Percentiles rank a stretch among this genome's conserved stretches.
phyloP scores from a whole-genome alignment of 768 basidiomycete genomes.

The Tylopilus felleus region DNA sequence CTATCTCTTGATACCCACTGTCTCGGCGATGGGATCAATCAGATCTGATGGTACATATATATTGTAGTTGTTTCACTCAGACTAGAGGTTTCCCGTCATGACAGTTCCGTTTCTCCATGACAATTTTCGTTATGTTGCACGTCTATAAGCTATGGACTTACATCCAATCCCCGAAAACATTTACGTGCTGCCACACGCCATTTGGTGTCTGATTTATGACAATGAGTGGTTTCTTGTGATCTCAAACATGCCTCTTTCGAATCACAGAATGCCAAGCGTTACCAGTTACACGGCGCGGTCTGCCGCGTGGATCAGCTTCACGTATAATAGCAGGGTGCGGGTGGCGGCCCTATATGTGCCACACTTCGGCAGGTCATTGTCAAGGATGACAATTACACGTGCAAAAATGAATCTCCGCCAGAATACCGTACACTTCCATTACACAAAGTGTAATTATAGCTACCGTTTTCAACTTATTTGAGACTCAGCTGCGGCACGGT shows the following conservation, averaged over 20 bases:
- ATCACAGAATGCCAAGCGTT: not conserved
- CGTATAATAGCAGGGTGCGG: not conserved
- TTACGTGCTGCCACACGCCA: slow-evolving; percentile 3
- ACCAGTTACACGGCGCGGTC: not conserved
- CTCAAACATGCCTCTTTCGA: not conserved
- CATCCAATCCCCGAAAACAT: not conserved
- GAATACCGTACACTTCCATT: too few relatives aligned
- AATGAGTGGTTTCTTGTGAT: not conserved
- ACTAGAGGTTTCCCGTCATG: not conserved
- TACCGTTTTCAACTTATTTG: too few relatives aligned
- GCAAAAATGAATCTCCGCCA: too few relatives aligned
- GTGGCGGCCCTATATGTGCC: not conserved
- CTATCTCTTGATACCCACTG: not conserved
- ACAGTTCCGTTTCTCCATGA: not conserved
- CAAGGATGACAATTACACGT: too few relatives aligned
- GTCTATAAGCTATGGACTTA: not conserved
- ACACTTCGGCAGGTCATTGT: too few relatives aligned
- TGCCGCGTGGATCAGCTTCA: slow-evolving; percentile 8
- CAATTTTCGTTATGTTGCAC: not conserved
- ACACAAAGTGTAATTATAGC: too few relatives aligned
- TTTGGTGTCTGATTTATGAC: slow-evolving; percentile 1
- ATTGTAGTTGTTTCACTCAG: not conserved
- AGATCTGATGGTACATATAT: not conserved
- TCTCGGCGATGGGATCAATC: too few relatives aligned
- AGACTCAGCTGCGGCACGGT: too few relatives aligned